phyloP scores from a whole-genome alignment of 1,139 yeast species.

The Pichia sp. region DNA sequence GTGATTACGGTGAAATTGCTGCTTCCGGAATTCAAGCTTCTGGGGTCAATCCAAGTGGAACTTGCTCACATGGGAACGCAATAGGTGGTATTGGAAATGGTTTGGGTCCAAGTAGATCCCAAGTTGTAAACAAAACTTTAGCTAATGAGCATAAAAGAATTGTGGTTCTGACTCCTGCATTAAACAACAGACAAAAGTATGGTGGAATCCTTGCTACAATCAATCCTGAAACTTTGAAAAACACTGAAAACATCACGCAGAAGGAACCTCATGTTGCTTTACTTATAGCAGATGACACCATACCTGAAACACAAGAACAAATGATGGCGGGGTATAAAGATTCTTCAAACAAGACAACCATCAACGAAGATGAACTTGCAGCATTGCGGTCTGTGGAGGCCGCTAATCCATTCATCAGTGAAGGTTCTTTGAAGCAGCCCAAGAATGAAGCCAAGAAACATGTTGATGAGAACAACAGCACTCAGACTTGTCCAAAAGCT shows the following conservation, averaged over 20 bases:
- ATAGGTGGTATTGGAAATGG: conserved; percentile 49
- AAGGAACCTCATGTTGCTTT: not conserved
- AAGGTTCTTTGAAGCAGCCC: conserved; percentile 6
- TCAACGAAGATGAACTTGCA: conserved; percentile 16
- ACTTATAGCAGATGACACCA: conserved; percentile 5
- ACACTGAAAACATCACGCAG: not conserved
- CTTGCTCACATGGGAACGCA: conserved; percentile 14
- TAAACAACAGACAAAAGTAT: not conserved
- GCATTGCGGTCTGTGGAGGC: conserved; percentile 21
- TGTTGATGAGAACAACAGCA: not conserved
- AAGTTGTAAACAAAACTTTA: conserved; percentile 57
- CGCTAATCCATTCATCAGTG: conserved; percentile 17
- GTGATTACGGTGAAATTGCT: conserved; percentile 51
- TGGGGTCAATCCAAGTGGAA: conserved; percentile 24
- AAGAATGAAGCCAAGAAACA: not conserved
- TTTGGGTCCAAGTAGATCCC: conserved; percentile 62
- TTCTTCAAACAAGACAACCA: conserved; percentile 4
- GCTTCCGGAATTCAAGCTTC: conserved; percentile 66
- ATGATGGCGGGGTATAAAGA: not conserved
- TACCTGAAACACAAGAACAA: conserved; percentile 1
- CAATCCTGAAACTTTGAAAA: not conserved
- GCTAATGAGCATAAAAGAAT: conserved; percentile 27
- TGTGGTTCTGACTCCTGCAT: conserved; percentile 15
- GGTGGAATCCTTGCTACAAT: not conserved
- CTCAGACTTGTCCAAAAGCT: not conserved